These are phyloP conservation scores for Heliamphora pulchella DNA, from an alignment of 179 eudicot species.

Conservation along the genomic window DNA sequence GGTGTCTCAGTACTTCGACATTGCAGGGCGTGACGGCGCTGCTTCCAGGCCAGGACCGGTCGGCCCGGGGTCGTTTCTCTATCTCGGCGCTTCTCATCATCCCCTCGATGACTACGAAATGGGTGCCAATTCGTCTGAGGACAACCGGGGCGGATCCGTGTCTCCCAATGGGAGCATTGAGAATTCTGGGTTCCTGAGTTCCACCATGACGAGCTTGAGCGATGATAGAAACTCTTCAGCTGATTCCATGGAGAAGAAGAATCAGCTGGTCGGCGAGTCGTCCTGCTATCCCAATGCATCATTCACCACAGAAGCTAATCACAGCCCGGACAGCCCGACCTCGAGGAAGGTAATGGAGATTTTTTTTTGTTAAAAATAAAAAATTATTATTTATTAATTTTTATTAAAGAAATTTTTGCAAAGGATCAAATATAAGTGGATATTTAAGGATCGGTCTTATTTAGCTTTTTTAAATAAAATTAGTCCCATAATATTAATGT, in stretches of 20 bases:
- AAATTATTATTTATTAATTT: no score
- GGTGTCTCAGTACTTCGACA: constrained; percentile 51
- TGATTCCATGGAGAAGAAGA: constrained; percentile 36
- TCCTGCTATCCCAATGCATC: constrained; percentile 12
- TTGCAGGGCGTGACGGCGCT: constrained; percentile 19
- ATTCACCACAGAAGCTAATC: constrained; percentile 17
- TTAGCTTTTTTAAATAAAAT: no score
- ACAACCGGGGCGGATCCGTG: constrained; percentile 21
- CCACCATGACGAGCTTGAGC: constrained; percentile 51
- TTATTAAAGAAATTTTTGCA: no score
- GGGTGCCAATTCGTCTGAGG: constrained; percentile 35
- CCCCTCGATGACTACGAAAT: constrained; percentile 43
- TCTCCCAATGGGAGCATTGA: constrained; percentile 35
- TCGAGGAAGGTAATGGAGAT: constrained; percentile 17
- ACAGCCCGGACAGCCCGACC: constrained; percentile 19
- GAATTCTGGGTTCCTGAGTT: constrained; percentile 42
- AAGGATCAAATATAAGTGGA: no score
- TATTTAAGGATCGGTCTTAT: no score
- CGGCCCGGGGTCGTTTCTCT: constrained; percentile 49
- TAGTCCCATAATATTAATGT: no score
- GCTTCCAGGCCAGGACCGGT: constrained; percentile 20
- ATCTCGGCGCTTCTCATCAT: constrained; percentile 38
- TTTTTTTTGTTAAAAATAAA: no score
- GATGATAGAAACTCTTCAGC: constrained; percentile 53
- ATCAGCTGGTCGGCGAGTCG: constrained; percentile 15